Base-by-base conservation (phyloP, 2,329 filamentous ascomycete species). In the Fusarium liriodendri region DNA sequence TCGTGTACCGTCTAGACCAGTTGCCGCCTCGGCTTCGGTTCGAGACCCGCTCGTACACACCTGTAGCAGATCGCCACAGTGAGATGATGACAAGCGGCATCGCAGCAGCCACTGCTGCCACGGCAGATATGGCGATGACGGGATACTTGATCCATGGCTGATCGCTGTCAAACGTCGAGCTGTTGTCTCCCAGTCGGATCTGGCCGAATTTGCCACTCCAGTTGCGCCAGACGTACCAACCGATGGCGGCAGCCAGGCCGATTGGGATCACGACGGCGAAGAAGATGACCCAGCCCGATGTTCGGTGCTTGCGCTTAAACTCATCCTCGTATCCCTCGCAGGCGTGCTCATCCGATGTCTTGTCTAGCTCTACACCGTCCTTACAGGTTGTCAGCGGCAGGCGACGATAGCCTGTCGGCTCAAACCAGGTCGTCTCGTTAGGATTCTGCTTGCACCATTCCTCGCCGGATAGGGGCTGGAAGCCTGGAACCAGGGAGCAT, bases 131-230 rank as follows among this genome's bases (percentile, higher is more conserved):
- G 20, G 89, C 90, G 59, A 95, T 90, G 62, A 98, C 91, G 3
- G 96, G 95, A 76, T 96, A 95, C 78, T 91, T 92, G 80, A 99
- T 88, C 87, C 94, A 94, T 2, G 93, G 90, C 52, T 92, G 90
- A 62, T 97, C 93, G 72, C 89, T 88, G 79, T 95, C 91, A 71
- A 95, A 82, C 25, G 79, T 82, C 68, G 79, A 78, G 62, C 79
- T 79, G 76, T 84, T 83, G 74, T 98, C 97, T 65, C 97, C 97
- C 16, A 99, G 90, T 25, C 95, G 90, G 80, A 99, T 96, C 80
- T 96, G 92, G 13, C 97, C 97, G 80, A 98, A 97, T 81, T 97
- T 97, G 82, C 91, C 91, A 77, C 91, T 92, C 94, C 94, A 98
- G 83, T 94, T 94, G 69, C 86, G 89, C 87, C 92, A 98, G 22